Conservation (phyloP, 371 early-diverging fungal species). For the Apophysomyces trapeziformis region DNA sequence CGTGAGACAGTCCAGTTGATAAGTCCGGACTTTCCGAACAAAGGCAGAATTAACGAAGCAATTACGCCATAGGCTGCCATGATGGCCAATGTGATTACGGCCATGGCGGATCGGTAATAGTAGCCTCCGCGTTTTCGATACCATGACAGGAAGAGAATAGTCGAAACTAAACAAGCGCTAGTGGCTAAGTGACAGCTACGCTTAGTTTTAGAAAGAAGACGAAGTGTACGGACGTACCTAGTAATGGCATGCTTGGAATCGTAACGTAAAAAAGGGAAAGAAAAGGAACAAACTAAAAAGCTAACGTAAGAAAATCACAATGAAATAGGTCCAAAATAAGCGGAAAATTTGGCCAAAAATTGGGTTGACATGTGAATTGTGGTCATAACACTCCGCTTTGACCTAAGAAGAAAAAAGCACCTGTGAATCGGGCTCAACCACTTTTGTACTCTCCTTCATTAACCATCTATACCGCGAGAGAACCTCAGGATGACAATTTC, state of each 20-base stretch:
- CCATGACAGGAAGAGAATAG: neutral
- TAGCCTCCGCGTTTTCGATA: conserved; percentile 40
- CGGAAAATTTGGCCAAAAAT: neutral
- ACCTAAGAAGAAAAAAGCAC: neutral
- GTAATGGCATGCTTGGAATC: neutral
- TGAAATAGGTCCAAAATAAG: neutral
- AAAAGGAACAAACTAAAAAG: neutral
- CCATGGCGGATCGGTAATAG: conserved; percentile 34
- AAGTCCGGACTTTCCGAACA: conserved; percentile 47
- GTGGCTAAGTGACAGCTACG: neutral
- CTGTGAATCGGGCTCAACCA: neutral
- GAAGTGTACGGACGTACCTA: neutral
- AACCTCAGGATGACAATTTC: too few species aligned
- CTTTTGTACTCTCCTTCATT: too few species aligned
- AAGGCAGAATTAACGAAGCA: conserved; percentile 48
- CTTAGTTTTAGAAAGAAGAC: neutral
- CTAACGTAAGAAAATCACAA: neutral
- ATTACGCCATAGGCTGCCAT: conserved; percentile 51
- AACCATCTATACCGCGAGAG: too few species aligned
- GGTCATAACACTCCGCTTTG: neutral
- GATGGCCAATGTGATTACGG: conserved; percentile 26
- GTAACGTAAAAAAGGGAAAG: neutral
- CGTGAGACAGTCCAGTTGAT: conserved; percentile 70
- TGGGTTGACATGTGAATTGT: conserved; percentile 8
- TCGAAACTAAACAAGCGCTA: neutral